Conservation (phyloP, 805 yeast species). For the Wickerhamiella azyma region DNA sequence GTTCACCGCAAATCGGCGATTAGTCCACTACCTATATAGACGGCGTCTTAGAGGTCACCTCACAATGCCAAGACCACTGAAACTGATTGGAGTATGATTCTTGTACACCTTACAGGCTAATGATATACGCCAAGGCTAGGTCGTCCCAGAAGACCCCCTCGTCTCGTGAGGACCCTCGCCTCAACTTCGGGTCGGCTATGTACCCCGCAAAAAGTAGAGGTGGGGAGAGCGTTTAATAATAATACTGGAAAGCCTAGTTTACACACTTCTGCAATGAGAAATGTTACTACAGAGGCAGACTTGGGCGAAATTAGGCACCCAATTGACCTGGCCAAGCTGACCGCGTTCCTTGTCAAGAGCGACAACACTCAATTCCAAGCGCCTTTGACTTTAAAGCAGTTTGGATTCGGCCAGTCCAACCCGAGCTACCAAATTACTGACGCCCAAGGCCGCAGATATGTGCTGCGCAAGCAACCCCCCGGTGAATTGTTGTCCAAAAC, state of each 20-base stretch:
- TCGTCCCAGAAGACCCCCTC: too few species aligned
- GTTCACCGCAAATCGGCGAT: too few species aligned
- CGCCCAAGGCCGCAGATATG: slow-evolving; percentile 29
- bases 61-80: too few species aligned
- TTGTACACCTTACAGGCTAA: too few species aligned
- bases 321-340: slow-evolving; percentile 21
- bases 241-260: too few species aligned
- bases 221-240: neutral
- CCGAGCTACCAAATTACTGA: slow-evolving; percentile 44
- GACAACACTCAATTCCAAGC: slow-evolving; percentile 16
- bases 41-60: too few species aligned
- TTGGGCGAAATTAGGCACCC: slow-evolving; percentile 23
- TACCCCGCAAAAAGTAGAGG: too few species aligned
- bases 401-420: slow-evolving; percentile 49
- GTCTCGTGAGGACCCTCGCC: too few species aligned
- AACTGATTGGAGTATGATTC: too few species aligned
- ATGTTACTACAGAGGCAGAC: slow-evolving; percentile 25
- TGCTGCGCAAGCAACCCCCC: slow-evolving; percentile 44
- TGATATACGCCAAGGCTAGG: too few species aligned
- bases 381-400: slow-evolving; percentile 35
- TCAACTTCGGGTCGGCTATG: too few species aligned
- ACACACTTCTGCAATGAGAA: neutral
- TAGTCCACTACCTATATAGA: too few species aligned
- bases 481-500: slow-evolving; percentile 37
- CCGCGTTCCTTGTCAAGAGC: slow-evolving; percentile 18